Evolutionary conservation across 176 grass and related monocot genomes (phyloP).

Genomic region (Oryza rufipogon): DNA sequence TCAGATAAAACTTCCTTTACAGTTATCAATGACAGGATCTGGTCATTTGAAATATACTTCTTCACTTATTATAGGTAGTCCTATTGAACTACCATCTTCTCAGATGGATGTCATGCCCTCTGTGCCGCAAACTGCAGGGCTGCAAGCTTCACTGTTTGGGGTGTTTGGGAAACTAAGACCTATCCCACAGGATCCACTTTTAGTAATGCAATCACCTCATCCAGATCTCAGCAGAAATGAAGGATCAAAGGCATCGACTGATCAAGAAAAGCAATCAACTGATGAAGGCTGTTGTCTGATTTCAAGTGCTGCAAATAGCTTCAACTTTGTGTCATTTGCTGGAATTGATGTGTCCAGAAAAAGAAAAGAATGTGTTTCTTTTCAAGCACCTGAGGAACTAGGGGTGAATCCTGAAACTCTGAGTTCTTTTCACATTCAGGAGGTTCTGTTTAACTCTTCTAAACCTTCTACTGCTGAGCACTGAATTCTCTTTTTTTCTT

Average conservation of each 20-base stretch:
- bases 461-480: background rate
- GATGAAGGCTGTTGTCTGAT: conserved; percentile 22
- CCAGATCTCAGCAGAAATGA: background rate
- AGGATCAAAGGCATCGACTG: conserved; percentile 3
- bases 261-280: conserved; percentile 30
- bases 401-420: background rate
- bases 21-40: conserved; percentile 11
- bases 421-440: background rate
- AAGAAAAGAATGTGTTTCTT: conserved; percentile 8
- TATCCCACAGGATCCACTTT: conserved; percentile 16
- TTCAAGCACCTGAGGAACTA: background rate
- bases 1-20: background rate
- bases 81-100: conserved; percentile 14
- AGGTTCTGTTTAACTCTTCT: conserved; percentile 24
- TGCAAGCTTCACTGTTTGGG: conserved; percentile 33
- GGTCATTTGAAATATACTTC: conserved; percentile 28
- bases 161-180: conserved; percentile 40
- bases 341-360: conserved; percentile 15
- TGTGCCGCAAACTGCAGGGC: conserved; percentile 11
- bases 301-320: background rate
- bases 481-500: conserved; percentile 1
- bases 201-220: background rate
- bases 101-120: conserved; percentile 10
- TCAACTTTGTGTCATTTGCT: conserved; percentile 2
- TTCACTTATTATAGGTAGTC: conserved; percentile 9